Conservation (phyloP, 805 yeast species). For the Candida xiaguanensis region DNA sequence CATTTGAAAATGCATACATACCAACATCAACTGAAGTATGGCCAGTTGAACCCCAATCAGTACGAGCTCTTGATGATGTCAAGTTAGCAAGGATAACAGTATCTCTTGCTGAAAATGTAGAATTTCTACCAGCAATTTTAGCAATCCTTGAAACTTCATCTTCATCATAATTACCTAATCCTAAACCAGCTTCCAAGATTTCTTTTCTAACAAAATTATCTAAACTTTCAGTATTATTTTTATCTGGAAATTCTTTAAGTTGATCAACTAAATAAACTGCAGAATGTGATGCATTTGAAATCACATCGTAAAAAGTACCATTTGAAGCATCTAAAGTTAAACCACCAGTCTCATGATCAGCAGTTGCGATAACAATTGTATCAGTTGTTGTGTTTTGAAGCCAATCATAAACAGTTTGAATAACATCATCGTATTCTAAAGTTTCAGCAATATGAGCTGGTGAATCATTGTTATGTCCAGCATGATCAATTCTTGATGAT, state of each 20-base stretch:
- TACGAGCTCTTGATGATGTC: conserved; percentile 69
- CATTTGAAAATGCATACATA: conserved; percentile 70
- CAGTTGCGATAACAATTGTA: conserved; percentile 75
- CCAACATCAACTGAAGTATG: conserved; percentile 91
- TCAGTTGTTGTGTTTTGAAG: conserved; percentile 67
- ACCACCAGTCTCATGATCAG: conserved; percentile 96
- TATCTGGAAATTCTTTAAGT: conserved; percentile 32
- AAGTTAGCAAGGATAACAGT: conserved; percentile 31
- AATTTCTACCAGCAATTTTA: conserved; percentile 3
- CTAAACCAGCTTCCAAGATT: conserved; percentile 55
- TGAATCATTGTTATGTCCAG: conserved; percentile 91
- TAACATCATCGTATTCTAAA: conserved; percentile 79
- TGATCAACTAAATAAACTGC: conserved; percentile 62
- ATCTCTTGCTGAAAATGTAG: neutral
- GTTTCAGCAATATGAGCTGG: conserved; percentile 91
- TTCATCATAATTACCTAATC: conserved; percentile 50
- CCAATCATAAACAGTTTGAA: conserved; percentile 65
- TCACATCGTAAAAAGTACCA: conserved; percentile 37
- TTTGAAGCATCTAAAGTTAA: conserved; percentile 81
- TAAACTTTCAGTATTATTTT: conserved; percentile 12
- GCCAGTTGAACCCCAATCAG: conserved; percentile 90
- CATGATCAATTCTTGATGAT: conserved; percentile 92
- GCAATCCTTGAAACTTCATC: conserved; percentile 37
- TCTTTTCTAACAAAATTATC: conserved; percentile 46
- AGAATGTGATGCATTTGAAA: conserved; percentile 65